These are phyloP conservation scores for Eremochloa ophiuroides DNA, from an alignment of 176 grass and related monocot genomes.

Conservation along the genomic window DNA sequence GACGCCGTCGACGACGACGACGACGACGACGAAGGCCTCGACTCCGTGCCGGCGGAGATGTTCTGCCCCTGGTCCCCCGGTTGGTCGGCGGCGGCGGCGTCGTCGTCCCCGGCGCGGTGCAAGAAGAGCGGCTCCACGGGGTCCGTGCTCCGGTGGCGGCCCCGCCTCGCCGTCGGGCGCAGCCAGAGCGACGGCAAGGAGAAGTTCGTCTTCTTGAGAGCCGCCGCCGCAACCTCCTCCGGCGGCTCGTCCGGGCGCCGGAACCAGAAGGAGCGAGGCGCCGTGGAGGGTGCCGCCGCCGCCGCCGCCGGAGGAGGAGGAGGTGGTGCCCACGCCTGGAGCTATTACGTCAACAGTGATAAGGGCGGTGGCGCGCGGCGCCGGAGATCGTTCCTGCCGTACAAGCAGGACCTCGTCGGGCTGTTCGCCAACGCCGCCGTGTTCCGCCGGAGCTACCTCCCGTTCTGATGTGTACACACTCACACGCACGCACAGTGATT, in stretches of 20 bases:
- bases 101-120: conserved; percentile 35
- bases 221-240: not conserved
- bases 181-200: conserved; percentile 97
- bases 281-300: not conserved
- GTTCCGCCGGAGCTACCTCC: conserved; percentile 52
- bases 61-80: conserved; percentile 31
- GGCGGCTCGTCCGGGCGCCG: not conserved
- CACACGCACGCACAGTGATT: too few relatives aligned
- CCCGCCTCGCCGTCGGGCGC: conserved; percentile 49
- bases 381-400: conserved; percentile 72
- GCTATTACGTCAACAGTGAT: conserved; percentile 25
- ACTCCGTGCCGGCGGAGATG: conserved; percentile 32
- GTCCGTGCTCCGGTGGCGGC: conserved; percentile 69
- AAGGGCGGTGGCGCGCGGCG: not conserved
- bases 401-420: conserved; percentile 66
- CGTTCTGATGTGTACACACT: conserved; percentile 48
- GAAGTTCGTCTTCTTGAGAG: conserved; percentile 78
- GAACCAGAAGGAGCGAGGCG: not conserved
- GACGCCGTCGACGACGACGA: not conserved
- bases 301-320: not conserved
- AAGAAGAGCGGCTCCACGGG: conserved; percentile 83
- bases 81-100: not conserved
- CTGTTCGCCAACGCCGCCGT: conserved; percentile 61
- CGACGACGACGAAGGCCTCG: not conserved
- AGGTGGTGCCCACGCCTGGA: conserved; percentile 10